These are phyloP conservation scores for Penicillium sp. DNA, from an alignment of 2,329 filamentous ascomycete species.

Conservation along the genomic window DNA sequence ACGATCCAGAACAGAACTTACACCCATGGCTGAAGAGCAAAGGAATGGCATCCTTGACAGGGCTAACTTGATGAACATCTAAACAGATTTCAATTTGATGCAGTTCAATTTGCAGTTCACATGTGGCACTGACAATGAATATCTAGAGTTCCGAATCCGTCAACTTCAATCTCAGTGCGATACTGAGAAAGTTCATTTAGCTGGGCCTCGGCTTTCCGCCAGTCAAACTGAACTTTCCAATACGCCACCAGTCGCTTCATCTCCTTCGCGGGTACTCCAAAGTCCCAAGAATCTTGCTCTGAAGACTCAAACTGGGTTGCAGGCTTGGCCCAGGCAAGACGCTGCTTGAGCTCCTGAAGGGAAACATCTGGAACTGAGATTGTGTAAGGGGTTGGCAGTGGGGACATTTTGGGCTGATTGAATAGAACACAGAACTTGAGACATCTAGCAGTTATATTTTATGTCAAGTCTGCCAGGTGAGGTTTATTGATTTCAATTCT, in stretches of 20 bases:
- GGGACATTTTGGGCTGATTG: conserved; percentile 7
- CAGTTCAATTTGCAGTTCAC: background rate
- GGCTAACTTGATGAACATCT: conserved; percentile 59
- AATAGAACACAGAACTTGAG: background rate
- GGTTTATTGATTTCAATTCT: background rate
- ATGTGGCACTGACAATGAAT: conserved; percentile 53
- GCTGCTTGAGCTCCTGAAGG: conserved; percentile 20
- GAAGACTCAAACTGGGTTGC: conserved; percentile 18
- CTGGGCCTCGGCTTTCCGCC: conserved; percentile 60
- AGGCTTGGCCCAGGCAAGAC: conserved; percentile 16
- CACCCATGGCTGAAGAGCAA: conserved; percentile 69
- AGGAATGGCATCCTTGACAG: conserved; percentile 58
- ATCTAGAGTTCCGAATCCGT: conserved; percentile 59
- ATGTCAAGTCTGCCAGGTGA: background rate
- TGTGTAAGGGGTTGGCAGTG: conserved; percentile 8
- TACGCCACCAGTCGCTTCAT: conserved; percentile 53
- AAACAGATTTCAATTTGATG: background rate
- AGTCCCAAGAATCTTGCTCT: conserved; percentile 19
- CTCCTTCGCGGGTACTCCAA: conserved; percentile 18
- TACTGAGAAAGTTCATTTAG: conserved; percentile 65
- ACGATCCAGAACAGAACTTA: conserved; percentile 20
- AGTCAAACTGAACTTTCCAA: conserved; percentile 61
- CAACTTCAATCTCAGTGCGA: conserved; percentile 53
- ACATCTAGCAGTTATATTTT: too few relatives aligned
- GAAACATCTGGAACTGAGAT: conserved; percentile 15